Conservation (phyloP, 306 rosid species). For the Oxytropis ochrocephala region DNA sequence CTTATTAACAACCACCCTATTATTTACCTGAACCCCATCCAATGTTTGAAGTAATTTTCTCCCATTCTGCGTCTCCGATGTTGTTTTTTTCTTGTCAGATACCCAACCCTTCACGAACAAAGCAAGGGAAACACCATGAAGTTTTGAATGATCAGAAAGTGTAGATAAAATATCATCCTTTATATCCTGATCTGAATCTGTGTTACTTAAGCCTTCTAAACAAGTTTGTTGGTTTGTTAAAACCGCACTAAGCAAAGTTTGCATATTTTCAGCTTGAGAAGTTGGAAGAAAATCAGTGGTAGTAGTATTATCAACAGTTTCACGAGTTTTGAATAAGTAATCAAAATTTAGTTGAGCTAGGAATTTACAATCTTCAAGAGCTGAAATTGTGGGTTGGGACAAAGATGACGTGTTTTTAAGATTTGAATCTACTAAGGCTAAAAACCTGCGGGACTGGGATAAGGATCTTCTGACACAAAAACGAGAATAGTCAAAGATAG, state of each 20-base stretch:
- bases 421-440: conserved; percentile 25
- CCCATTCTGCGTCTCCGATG: conserved; percentile 23
- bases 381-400: conserved; percentile 39
- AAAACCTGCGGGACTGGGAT: conserved; percentile 53
- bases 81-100: conserved; percentile 30
- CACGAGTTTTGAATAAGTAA: conserved; percentile 28
- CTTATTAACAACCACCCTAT: conserved; percentile 44
- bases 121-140: conserved; percentile 63
- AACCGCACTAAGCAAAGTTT: conserved; percentile 56
- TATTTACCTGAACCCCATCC: conserved; percentile 29
- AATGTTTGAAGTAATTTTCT: conserved; percentile 43
- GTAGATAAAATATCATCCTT: conserved; percentile 33
- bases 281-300: conserved; percentile 21
- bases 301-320: conserved; percentile 14
- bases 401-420: conserved; percentile 28
- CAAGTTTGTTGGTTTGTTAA: conserved; percentile 71
- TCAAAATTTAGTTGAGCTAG: conserved; percentile 56
- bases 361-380: conserved; percentile 57
- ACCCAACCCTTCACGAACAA: conserved; percentile 58
- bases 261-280: conserved; percentile 49
- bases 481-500: conserved; percentile 47
- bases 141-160: conserved; percentile 49
- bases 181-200: conserved; percentile 41
- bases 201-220: conserved; percentile 40
- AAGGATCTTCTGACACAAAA: conserved; percentile 43